Conservation (phyloP, 768 basidiomycete genomes). For the Amanita fuliginea region DNA sequence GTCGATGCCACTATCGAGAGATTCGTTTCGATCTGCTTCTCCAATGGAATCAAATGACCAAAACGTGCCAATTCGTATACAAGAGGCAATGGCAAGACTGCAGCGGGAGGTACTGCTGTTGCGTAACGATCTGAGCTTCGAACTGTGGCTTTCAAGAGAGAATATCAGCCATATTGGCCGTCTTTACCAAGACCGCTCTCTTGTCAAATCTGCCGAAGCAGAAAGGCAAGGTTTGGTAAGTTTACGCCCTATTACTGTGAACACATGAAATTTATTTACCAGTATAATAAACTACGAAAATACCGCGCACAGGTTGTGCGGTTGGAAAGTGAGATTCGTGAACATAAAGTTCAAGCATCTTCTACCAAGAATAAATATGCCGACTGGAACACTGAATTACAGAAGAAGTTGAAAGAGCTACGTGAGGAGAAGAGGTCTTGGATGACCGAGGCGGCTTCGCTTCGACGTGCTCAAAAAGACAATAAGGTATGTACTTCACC, state of each 20-base stretch:
- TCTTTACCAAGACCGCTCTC: conserved; percentile 61
- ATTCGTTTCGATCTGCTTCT: background rate
- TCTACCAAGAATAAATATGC: conserved; percentile 68
- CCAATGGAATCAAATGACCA: conserved; percentile 11
- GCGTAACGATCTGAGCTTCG: conserved; percentile 76
- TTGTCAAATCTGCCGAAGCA: conserved; percentile 65
- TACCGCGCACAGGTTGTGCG: conserved; percentile 58
- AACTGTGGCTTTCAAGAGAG: conserved; percentile 74
- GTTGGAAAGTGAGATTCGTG: conserved; percentile 59
- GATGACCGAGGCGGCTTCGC: conserved; percentile 54
- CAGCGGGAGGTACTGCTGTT: conserved; percentile 70
- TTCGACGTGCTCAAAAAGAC: conserved; percentile 66
- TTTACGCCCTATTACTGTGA: conserved; percentile 5
- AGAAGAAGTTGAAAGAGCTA: conserved; percentile 62
- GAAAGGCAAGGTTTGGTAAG: conserved; percentile 76
- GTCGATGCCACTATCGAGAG: conserved; percentile 11
- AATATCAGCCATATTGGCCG: conserved; percentile 77
- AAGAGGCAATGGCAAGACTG: conserved; percentile 55
- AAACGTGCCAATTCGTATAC: conserved; percentile 34
- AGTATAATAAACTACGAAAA: conserved; percentile 79
- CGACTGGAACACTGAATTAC: conserved; percentile 78
- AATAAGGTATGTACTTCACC: conserved; percentile 34
- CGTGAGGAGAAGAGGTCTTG: conserved; percentile 75
- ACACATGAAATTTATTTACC: background rate
- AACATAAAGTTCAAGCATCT: conserved; percentile 63